Base-by-base conservation (phyloP, 257 asterid genomes). In the Fraxinus americana region DNA sequence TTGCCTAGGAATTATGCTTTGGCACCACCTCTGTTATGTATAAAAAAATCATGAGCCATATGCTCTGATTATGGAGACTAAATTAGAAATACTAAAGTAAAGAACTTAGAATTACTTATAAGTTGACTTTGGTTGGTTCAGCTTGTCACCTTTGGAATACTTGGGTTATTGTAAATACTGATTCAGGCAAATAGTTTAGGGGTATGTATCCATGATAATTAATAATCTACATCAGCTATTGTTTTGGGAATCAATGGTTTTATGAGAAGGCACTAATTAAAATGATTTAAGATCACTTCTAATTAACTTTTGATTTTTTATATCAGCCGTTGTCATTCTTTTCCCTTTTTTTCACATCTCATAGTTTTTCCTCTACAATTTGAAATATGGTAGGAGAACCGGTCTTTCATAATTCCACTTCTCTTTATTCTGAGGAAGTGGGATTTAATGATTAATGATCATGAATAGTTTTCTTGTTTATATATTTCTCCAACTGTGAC, bases 141-240 rank as follows among this genome's bases (percentile, higher is more conserved):
- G 36, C 75, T 71, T 27, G 75, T 14, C 19, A 23, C 38, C 11
- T 70, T 36, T 38, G 74, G 63, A 29, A 21, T 71, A 71, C 57
- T 63, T 25, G 17, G 35, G 32, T 54, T n/a, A 11, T 21, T 0
- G 32, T 25, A 63, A 4, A 63, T 63, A 23, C 32, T 61, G 29
- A 9, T 61, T 63, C 16, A 23, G 17, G 34, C 8, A 34, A 61
- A 61, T 61, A 4, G 16, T 25, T 14, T 63, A 21, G 68, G 68
- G 23, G 16, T 25, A 7, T 8, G 1, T 61, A 25, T 8, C 11
- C 35, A 25, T 3, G 34, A 25, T 27, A 5, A n/a, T n/a, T n/a
- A 63, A 63, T 63, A 23, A 27, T 25, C 35, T 63, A 19, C 34
- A 63, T 10, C 13, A 61, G 68, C 17, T 23, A 25, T 2, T 61